Base-by-base conservation (phyloP, 2,329 filamentous ascomycete species). In the Pseudopyricularia javanii region DNA sequence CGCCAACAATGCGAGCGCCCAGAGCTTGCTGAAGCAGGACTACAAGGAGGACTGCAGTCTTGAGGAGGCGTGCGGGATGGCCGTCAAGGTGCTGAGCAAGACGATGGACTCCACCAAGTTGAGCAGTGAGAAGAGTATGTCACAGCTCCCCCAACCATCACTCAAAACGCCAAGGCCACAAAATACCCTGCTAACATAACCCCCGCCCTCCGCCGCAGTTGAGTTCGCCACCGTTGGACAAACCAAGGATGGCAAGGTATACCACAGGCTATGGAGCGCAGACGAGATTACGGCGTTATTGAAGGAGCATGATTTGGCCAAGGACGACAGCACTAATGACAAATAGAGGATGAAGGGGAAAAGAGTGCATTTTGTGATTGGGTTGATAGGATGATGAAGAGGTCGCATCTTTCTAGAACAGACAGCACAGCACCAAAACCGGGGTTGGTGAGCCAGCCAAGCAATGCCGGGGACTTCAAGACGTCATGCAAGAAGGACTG, bases 61-160 rank as follows among this genome's bases (percentile, higher is more conserved):
- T 65, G 88, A 95, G 74, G 93, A 98, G 74, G 93, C 94, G 4
- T 98, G 93, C 68, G 90, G 86, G 53, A 86, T 96, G 78, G 93
- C 93, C 11, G 93, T 98, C 68, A 98, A 98, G 80, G 93, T 98
- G 58, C 74, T 98, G 59, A 97, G 93, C 80, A 98, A 98, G 83
- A 98, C 93, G 6, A 98, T 98, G 94, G 93, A 98, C 70, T 95
- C 91, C 53, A 97, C 91, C 53, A 98, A 96, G 78, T 74, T 98
- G 66, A 96, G 90, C 76, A 95, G 90, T 66, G 93, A 98, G 79
- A 98, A 98, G 82, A 95, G 91, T 95, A 74, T 70, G 88, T 76
- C 33, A 30, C 24, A 7, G 17, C 37, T n/a, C 33, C n/a, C 14
- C 20, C 9, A 7, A 6, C 40, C 8, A 6, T 4, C 5, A 22